Base-by-base conservation (phyloP, 1,284 basidiomycete genomes). In the Paramarasmius palmivorus region DNA sequence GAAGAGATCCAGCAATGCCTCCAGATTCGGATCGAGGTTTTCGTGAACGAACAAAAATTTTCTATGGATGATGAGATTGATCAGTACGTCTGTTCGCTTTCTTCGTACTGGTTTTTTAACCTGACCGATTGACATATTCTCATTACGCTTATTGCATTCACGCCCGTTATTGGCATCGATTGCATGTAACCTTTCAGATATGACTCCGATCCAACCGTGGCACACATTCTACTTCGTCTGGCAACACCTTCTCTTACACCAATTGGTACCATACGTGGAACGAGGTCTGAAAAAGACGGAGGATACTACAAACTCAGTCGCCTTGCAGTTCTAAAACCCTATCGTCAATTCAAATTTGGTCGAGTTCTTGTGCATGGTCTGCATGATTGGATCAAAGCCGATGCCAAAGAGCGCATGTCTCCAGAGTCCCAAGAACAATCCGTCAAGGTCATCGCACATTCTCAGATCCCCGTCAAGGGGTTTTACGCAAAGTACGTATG, bases 31-130 rank as follows among this genome's bases (percentile, higher is more conserved):
- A 79, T 83, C 61, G 74, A 76, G 36, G 88, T 92, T 52, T 92
- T 91, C 70, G 73, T 79, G 61, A 68, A 72, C 61, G 87, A 90
- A 67, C 87, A 89, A 72, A 73, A 75, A 38, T 92, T 92, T 63
- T 77, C 88, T 51, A 68, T 86, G 26, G 86, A 90, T 42, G 74
- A 71, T 8, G 90, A 92, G 68, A 75, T 87, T 58, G 90, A 92
- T 68, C 74, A 80, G 89, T 87, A 60, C 64, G 83, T 55, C 53
- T 39, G 26, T 47, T 53, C 53, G 54, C 25, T 19, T n/a, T n/a
- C n/a, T n/a, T 38, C 38, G 50, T 35, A 46, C 29, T 42, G 46
- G 4, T 19, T 22, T 42, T 53, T 53, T n/a, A n/a, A n/a, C 48
- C 48, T 29, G 38, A 46, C 49, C 38, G 32, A 14, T 22, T 46